Base-by-base conservation (phyloP, 257 asterid genomes). In the Oldenlandia corymbosa region DNA sequence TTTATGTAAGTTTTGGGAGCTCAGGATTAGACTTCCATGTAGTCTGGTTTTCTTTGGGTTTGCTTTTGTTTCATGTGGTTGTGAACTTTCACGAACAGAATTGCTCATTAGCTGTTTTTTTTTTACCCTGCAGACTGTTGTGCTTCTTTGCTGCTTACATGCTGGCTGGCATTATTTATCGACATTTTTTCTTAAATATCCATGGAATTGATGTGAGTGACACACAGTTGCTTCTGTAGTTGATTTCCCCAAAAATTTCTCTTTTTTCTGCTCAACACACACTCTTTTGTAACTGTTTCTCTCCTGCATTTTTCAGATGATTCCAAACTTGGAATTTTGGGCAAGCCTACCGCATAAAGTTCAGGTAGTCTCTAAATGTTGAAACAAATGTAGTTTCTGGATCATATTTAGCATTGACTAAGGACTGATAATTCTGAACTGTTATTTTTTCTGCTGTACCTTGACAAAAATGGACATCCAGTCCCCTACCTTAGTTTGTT, bases 301-400 rank as follows among this genome's bases (percentile, higher is more conserved):
- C n/a, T 72, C 69, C 69, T 46, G 53, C 63, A 51, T 55, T 64
- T 72, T 76, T 70, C 85, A 92, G 97, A 71, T 84, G 34, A 84
- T 92, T 51, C 99, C 96, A 16, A 85, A 92, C 85, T 68, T 92
- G 88, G 99, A 89, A 77, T 73, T 89, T 26, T 92, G 99, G 99
- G 84, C 85, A 70, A 85, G 91, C 79, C 60, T 92, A 68, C 99
- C 97, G 1, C 97, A 82, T 54, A 75, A 71, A 75, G 43, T 80
- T 70, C 96, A 89, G 97, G 99, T 92, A 74, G 42, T 5, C 41
- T 30, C 21, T 24, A 30, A 42, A 18, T 37, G 8, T 28, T 27
- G 20, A 7, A 53, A 23, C 48, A 42, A 28, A 21, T 66, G 41
- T 54, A 5, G 10, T 65, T 34, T 51, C 11, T 51, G n/a, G 16